Base-by-base conservation (phyloP, 495 filamentous ascomycete genomes). In the Cercophora newfieldiana region DNA sequence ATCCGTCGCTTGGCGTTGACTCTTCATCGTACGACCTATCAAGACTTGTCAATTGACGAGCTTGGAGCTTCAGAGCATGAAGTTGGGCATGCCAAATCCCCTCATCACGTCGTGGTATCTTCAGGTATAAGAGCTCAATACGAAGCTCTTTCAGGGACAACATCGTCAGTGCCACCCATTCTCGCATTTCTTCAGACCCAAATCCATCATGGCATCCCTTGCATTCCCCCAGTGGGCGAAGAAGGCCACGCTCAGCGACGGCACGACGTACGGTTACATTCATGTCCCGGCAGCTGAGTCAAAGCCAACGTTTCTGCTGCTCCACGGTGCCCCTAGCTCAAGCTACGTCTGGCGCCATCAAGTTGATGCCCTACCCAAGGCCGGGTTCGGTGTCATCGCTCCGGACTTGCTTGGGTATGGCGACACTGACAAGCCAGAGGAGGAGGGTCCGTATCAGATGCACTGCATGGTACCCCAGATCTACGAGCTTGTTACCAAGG, bases 341-440 rank as follows among this genome's bases (percentile, higher is more conserved):
- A 74, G 71, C 55, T 77, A 78, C 51, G 77, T 82, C 61, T 84
- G 82, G 81, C 72, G 74, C 10, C 72, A 80, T 58, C 78, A 83
- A 63, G 73, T 85, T 30, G 18, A 64, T 0, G 58, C 68, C 26
- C 72, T 85, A 25, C 47, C 59, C 21, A 29, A 67, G 3, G 31
- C 65, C 19, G 80, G 82, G 5, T 82, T 82, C 61, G 82, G 82
- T 7, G 69, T 84, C 21, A 44, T 85, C 0, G 80, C 72, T 8
- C 83, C 81, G 0, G 82, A 84, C 67, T 69, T 84, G 1, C 76
- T 85, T 0, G 81, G 83, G n/a, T 85, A 81, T 58, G 83, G 83
- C 1, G 78, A 74, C 26, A 79, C 82, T 0, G 73, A 77, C 58
- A 78, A 78, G 64, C 81, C 81, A 0, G 56, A 54, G 0, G 71